Conservation (phyloP, 352 stramenopile species). For the Phytophthora boehmeriae region DNA sequence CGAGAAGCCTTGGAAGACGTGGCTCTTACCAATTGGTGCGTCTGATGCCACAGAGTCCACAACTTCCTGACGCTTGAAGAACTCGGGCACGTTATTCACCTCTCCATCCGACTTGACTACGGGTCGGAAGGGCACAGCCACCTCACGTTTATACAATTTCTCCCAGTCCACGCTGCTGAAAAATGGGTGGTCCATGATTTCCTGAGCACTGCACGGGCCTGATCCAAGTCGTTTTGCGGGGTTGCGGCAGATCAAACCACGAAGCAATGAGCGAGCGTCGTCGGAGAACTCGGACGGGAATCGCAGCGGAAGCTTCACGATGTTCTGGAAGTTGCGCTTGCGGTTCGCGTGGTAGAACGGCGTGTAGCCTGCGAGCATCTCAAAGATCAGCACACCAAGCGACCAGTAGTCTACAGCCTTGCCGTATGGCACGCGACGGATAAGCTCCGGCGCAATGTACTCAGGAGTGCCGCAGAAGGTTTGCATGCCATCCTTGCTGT, state of each 20-base stretch:
- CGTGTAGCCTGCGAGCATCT: slow-evolving; percentile 84
- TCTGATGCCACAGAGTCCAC: slow-evolving; percentile 69
- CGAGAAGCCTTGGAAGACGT: slow-evolving; percentile 82
- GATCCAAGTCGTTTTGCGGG: slow-evolving; percentile 79
- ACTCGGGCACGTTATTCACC: slow-evolving; percentile 78
- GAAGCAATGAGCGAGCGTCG: slow-evolving; percentile 75
- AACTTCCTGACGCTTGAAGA: slow-evolving; percentile 84
- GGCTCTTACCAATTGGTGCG: slow-evolving; percentile 62
- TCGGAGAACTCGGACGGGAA: slow-evolving; percentile 82
- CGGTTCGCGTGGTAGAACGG: slow-evolving; percentile 82
- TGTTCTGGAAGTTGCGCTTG: slow-evolving; percentile 90
- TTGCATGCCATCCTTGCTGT: slow-evolving; percentile 78
- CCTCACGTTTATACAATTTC: slow-evolving; percentile 76
- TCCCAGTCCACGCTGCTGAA: slow-evolving; percentile 82
- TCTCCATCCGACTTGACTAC: slow-evolving; percentile 75
- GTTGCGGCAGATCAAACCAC: slow-evolving; percentile 74
- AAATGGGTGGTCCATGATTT: slow-evolving; percentile 89
- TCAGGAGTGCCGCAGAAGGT: slow-evolving; percentile 88
- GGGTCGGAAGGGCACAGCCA: slow-evolving; percentile 66
- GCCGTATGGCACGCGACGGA: slow-evolving; percentile 74
- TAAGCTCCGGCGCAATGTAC: slow-evolving; percentile 86
- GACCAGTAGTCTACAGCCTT: slow-evolving; percentile 91
- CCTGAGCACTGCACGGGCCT: slow-evolving; percentile 61
- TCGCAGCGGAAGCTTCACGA: slow-evolving; percentile 74
- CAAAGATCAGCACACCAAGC: slow-evolving; percentile 83